Evolutionary conservation across 495 filamentous ascomycete genomes (phyloP).

Genomic region (Jackrogersella multiformis): DNA sequence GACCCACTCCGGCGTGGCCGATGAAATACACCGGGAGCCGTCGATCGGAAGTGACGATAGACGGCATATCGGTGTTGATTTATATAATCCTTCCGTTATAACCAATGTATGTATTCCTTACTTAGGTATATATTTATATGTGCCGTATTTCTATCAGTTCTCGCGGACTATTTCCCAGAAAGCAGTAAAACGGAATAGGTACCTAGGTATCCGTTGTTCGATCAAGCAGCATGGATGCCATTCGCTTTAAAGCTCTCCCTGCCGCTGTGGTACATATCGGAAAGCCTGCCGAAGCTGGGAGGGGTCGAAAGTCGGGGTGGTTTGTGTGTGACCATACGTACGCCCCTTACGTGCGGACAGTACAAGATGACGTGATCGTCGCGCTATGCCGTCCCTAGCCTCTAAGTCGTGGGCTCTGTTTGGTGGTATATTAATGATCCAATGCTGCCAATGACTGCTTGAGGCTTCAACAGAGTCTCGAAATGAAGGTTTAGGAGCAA

Average conservation of each 20-base stretch:
- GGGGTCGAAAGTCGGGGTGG: conserved; percentile 5
- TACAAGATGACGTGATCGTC: conserved; percentile 32
- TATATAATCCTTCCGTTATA: conserved; percentile 11
- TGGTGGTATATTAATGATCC: background rate
- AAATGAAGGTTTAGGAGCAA: background rate
- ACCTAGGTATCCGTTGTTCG: background rate
- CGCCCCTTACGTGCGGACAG: conserved; percentile 28
- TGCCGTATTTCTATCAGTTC: background rate
- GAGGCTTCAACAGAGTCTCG: too few species aligned
- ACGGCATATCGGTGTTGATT: conserved; percentile 18
- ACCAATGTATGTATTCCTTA: too few species aligned
- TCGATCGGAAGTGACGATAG: conserved; percentile 3
- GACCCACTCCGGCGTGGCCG: conserved; percentile 31
- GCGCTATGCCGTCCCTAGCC: conserved; percentile 3
- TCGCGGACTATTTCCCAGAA: conserved; percentile 14
- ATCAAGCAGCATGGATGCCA: conserved; percentile 1
- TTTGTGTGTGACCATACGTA: conserved; percentile 9
- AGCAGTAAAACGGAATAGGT: conserved; percentile 17
- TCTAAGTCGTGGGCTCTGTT: background rate
- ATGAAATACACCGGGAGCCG: conserved; percentile 36
- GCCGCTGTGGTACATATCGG: conserved; percentile 15
- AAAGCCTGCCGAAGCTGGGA: conserved; percentile 17
- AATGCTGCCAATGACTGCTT: background rate
- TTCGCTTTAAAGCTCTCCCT: conserved; percentile 16
- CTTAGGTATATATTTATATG: background rate